Conservation (phyloP, 257 asterid species). For the Lycium barbarum region DNA sequence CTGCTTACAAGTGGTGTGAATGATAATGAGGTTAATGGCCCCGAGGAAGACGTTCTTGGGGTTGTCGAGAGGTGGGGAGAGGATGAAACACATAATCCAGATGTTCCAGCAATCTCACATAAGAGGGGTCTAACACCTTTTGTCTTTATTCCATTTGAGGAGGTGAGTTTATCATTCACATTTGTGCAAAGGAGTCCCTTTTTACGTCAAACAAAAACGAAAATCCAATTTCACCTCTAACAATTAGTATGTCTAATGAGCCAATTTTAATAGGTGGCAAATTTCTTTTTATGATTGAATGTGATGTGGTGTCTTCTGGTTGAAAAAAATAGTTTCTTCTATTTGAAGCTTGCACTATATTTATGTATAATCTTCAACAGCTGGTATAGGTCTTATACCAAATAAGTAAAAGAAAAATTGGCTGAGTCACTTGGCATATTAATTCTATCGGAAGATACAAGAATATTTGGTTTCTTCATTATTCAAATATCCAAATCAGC, state of each 20-base stretch:
- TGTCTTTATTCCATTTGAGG: constrained; percentile 93
- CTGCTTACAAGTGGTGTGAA: constrained; percentile 87
- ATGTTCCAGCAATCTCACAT: constrained; percentile 90
- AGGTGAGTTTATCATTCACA: constrained; percentile 53
- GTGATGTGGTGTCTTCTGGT: background rate
- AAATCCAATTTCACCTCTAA: background rate
- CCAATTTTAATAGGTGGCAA: background rate
- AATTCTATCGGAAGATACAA: background rate
- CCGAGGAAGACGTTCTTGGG: constrained; percentile 81
- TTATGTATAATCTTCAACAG: background rate
- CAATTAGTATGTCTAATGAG: background rate
- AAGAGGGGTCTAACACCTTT: constrained; percentile 85
- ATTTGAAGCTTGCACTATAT: background rate
- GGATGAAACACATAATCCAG: constrained; percentile 92
- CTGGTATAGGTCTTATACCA: background rate
- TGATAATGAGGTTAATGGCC: constrained; percentile 65
- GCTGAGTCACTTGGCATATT: background rate
- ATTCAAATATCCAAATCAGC: background rate
- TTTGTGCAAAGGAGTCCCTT: background rate
- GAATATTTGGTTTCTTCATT: background rate
- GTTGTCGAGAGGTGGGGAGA: constrained; percentile 91
- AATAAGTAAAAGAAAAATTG: constrained; percentile 10
- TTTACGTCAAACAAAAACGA: background rate
- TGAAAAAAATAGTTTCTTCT: background rate
- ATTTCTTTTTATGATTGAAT: background rate